A percentile compares a stretch with the other conserved stretches of the same genome.
Conservation (phyloP, 176 grass and related monocot species). For the Themeda triandra region DNA sequence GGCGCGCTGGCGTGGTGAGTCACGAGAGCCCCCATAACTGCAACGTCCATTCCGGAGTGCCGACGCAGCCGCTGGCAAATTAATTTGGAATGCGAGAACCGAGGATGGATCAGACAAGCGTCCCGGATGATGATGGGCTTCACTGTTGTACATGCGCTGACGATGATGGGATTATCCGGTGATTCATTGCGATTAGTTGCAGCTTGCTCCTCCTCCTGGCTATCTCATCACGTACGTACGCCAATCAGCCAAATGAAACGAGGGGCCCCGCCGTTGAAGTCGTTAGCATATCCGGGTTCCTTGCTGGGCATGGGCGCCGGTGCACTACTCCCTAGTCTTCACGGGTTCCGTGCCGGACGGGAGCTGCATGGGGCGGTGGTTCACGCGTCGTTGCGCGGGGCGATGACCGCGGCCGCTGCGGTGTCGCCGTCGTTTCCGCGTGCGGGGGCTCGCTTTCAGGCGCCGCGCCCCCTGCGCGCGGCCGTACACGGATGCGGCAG, state of each 20-base stretch:
- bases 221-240: too few species aligned
- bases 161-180: background rate
- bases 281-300: too few species aligned
- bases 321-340: background rate
- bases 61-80: background rate
- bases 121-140: background rate
- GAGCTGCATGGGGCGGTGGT: background rate
- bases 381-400: background rate
- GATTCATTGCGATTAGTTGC: background rate
- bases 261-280: too few species aligned
- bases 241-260: too few species aligned
- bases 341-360: background rate
- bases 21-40: background rate
- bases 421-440: background rate
- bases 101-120: background rate
- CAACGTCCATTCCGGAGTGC: background rate
- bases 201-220: too few species aligned
- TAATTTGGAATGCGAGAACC: background rate
- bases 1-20: accelerated
- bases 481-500: background rate
- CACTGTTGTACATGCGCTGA: too few species aligned
- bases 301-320: too few species aligned
- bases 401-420: background rate
- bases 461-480: background rate
- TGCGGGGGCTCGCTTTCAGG: background rate